phyloP scores from a whole-genome alignment of 1,284 basidiomycete genomes.

The Ustilago nuda region DNA sequence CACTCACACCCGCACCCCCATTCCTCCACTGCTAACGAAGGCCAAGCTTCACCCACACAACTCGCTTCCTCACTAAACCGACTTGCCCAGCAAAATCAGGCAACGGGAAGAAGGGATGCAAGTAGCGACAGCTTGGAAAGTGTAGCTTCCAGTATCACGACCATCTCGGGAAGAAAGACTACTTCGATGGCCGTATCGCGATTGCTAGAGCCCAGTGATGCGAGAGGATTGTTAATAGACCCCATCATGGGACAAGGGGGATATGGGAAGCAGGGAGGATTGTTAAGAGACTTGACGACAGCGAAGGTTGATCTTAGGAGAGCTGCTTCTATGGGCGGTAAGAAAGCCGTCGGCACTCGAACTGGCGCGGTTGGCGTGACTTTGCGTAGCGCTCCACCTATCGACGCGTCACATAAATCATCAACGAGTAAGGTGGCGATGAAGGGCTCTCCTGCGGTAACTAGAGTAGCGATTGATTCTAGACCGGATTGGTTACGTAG shows the following conservation, averaged over 20 bases:
- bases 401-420: not conserved
- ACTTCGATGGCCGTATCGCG: slow-evolving; percentile 32
- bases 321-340: slow-evolving; percentile 28
- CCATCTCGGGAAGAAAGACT: slow-evolving; percentile 45
- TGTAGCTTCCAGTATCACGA: slow-evolving; percentile 58
- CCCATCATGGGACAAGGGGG: slow-evolving; percentile 3
- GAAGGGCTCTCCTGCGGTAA: not conserved
- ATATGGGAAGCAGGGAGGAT: slow-evolving; percentile 9
- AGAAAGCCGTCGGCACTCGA: slow-evolving; percentile 10
- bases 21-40: slow-evolving; percentile 7
- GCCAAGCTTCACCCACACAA: slow-evolving; percentile 19
- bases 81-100: slow-evolving; percentile 8
- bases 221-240: slow-evolving; percentile 36
- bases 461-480: not conserved
- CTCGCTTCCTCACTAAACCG: slow-evolving; percentile 23
- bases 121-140: slow-evolving; percentile 59
- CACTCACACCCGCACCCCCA: slow-evolving; percentile 8
- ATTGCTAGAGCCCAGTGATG: slow-evolving; percentile 49
- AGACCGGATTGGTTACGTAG: slow-evolving; percentile 43
- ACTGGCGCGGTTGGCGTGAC: not conserved
- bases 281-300: slow-evolving; percentile 10
- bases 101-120: slow-evolving; percentile 25
- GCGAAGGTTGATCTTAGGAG: slow-evolving; percentile 23
- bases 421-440: not conserved
- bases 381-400: not conserved